Base-by-base conservation (phyloP, 441 rosid species). In the Macaranga tanarius region DNA sequence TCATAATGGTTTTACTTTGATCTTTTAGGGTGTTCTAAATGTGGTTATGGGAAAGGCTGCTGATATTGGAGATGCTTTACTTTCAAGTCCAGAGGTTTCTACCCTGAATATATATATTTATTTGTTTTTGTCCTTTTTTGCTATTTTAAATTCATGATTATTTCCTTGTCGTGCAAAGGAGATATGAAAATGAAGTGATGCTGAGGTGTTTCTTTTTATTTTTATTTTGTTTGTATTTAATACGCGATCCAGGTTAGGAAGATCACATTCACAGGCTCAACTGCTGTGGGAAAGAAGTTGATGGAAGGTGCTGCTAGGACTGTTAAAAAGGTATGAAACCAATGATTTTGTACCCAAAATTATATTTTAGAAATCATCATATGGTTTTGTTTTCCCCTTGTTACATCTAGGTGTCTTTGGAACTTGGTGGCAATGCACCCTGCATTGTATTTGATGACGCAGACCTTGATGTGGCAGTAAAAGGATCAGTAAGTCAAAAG, bases 391-490 rank as follows among this genome's bases (percentile, higher is more conserved):
- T 68, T 73, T 64, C 12, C 22, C 55, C 55, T 69, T 78, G 57
- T 50, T 66, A 62, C 68, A 62, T 82, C 31, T 79, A 92, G 99
- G 74, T 93, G 62, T 93, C 99, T 76, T 82, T 96, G 79, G 99
- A 96, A 84, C 98, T 96, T 64, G 99, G 97, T 12, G 99, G 99
- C 62, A 93, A 93, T 78, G 99, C 99, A 66, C 99, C 97, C 64
- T 96, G 97, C 86, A 96, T 96, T 77, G 84, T 96, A 75, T 96
- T 96, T 86, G 93, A 96, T 80, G 97, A 92, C 76, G 99, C 99
- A 38, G 91, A 93, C 85, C 71, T 93, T 79, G 96, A 92, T 47
- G 98, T 92, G 69, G 98, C 98, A 62, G 93, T 96, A 50, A 96
- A 92, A 83, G 99, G 98, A 88, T 60, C 90, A 26, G 99, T 96